phyloP scores from a whole-genome alignment of 352 stramenopile species.

The Phytophthora pseudosyringae region DNA sequence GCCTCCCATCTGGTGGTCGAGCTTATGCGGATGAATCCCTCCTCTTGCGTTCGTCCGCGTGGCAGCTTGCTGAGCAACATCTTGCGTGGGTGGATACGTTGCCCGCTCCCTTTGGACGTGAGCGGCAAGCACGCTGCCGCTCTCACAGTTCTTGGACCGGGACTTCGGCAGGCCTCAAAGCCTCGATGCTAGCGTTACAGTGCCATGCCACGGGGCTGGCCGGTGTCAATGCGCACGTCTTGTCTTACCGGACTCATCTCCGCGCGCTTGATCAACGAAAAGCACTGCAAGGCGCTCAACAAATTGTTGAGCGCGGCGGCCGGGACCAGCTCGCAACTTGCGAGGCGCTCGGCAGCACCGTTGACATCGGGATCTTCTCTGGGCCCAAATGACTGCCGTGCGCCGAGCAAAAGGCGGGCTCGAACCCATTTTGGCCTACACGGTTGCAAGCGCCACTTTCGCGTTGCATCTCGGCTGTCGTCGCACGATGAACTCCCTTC shows the following conservation, averaged over 20 bases:
- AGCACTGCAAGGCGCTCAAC: constrained; percentile 8
- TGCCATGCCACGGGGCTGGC: constrained; percentile 16
- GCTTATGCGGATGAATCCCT: constrained; percentile 16
- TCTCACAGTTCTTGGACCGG: neutral
- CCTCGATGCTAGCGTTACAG: neutral
- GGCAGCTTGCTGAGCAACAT: constrained; percentile 39
- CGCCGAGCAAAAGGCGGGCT: neutral
- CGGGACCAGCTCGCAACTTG: constrained; percentile 3
- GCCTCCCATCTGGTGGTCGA: constrained; percentile 29
- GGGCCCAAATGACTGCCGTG: constrained; percentile 15
- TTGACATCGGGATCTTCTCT: constrained; percentile 21
- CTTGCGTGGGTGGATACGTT: neutral
- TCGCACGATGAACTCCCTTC: neutral
- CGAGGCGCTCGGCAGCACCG: constrained; percentile 4
- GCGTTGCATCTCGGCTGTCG: neutral
- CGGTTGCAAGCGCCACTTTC: neutral
- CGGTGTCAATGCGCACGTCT: neutral
- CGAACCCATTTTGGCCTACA: constrained; percentile 6
- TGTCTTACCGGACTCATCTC: constrained; percentile 19
- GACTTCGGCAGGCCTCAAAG: neutral
- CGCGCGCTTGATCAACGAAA: constrained; percentile 9
- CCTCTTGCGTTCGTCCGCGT: constrained; percentile 23
- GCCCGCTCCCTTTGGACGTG: constrained; percentile 2
- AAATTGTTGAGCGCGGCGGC: constrained; percentile 13
- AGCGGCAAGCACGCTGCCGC: neutral